Conservation (phyloP, 2,329 filamentous ascomycete genomes). For the Trichoderma harzianum region DNA sequence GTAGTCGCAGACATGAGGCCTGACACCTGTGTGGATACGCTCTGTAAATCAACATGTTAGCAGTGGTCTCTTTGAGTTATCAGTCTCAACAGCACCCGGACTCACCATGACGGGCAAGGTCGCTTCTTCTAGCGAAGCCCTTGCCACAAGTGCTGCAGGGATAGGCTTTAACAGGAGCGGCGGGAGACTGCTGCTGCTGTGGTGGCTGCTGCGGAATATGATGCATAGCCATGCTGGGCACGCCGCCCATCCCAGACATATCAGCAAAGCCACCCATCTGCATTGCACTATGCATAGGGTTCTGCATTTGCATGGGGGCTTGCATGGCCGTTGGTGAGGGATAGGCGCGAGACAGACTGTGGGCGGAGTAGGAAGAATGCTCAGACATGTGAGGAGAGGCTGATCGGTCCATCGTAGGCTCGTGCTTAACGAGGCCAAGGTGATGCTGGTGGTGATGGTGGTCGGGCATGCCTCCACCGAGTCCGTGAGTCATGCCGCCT, state of each 20-base stretch:
- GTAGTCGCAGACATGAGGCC: constrained; percentile 89
- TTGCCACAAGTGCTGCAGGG: constrained; percentile 88
- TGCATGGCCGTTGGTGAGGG: constrained; percentile 54
- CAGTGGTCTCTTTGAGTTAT: not conserved
- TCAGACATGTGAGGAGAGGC: constrained; percentile 59
- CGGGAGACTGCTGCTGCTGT: constrained; percentile 32
- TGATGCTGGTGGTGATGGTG: constrained; percentile 29
- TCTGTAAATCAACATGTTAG: constrained; percentile 55
- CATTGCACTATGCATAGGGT: constrained; percentile 41
- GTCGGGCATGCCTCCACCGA: constrained; percentile 32
- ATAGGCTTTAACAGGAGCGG: constrained; percentile 63
- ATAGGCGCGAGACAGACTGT: constrained; percentile 48
- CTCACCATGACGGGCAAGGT: constrained; percentile 86
- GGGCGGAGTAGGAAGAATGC: constrained; percentile 54
- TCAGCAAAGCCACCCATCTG: constrained; percentile 39
- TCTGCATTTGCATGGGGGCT: constrained; percentile 45
- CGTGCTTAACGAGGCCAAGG: constrained; percentile 34
- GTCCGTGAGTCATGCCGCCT: constrained; percentile 32
- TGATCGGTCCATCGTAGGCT: constrained; percentile 48
- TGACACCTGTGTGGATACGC: constrained; percentile 87
- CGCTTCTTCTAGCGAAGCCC: constrained; percentile 87
- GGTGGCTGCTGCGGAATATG: constrained; percentile 34
- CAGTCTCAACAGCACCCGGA: not conserved
- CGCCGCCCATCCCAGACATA: constrained; percentile 34
- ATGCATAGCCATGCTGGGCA: constrained; percentile 39